Conservation (phyloP, 805 yeast species). For the Ogataea wickerhamii region DNA sequence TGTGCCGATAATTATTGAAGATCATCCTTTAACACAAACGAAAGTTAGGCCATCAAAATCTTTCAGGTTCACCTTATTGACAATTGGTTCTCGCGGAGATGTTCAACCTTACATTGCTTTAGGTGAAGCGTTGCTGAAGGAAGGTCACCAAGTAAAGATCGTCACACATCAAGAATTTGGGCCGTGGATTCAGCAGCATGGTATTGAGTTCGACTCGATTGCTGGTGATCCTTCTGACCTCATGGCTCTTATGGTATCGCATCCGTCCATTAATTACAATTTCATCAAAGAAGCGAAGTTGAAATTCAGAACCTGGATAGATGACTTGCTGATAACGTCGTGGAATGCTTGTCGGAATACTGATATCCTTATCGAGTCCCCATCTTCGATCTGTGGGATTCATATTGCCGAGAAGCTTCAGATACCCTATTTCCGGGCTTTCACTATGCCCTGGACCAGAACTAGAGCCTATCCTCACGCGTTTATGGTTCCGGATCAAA, state of each 20-base stretch:
- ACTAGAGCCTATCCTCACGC: slow-evolving; percentile 97
- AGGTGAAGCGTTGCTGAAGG: slow-evolving; percentile 70
- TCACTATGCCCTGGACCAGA: slow-evolving; percentile 98
- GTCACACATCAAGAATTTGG: slow-evolving; percentile 83
- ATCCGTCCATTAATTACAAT: slow-evolving; percentile 80
- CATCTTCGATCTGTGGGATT: slow-evolving; percentile 92
- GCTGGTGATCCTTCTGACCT: slow-evolving; percentile 94
- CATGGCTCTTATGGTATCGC: slow-evolving; percentile 89
- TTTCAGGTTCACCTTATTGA: slow-evolving; percentile 62
- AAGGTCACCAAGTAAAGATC: slow-evolving; percentile 82
- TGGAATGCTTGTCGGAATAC: slow-evolving; percentile 86
- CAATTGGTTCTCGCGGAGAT: slow-evolving; percentile 95
- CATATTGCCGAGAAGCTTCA: slow-evolving; percentile 91
- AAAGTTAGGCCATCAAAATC: slow-evolving; percentile 50
- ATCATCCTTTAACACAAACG: slow-evolving; percentile 42
- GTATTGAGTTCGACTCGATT: slow-evolving; percentile 63
- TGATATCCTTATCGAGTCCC: slow-evolving; percentile 89
- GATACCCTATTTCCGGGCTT: slow-evolving; percentile 90
- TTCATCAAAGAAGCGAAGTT: slow-evolving; percentile 79
- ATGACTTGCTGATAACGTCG: slow-evolving; percentile 62
- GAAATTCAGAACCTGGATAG: slow-evolving; percentile 80
- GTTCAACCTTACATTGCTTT: slow-evolving; percentile 94
- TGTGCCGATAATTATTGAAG: slow-evolving; percentile 67
- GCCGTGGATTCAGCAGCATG: slow-evolving; percentile 67
- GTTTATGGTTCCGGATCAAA: slow-evolving; percentile 89